phyloP scores from a whole-genome alignment of 192 early-diverging fungal species.

The Phlyctochytrium arcticum region DNA sequence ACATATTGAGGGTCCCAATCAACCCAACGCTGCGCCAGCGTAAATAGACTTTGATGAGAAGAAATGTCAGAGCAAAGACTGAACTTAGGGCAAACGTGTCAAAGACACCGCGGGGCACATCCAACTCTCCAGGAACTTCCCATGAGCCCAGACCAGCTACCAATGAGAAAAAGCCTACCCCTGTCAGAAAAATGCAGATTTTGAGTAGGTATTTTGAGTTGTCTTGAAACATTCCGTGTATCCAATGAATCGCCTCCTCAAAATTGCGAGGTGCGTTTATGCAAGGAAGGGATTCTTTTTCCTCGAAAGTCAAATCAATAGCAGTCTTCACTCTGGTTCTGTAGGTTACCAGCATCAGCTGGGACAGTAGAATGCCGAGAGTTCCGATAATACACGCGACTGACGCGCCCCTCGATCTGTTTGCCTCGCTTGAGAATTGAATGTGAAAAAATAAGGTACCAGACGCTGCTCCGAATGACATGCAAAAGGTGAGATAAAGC shows the following conservation, averaged over 20 bases:
- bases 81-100: conserved; percentile 1
- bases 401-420: no score
- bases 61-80: neutral
- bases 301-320: neutral
- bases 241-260: conserved; percentile 5
- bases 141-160: neutral
- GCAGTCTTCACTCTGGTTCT: no score
- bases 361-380: no score
- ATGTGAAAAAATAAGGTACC: no score
- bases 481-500: no score
- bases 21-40: neutral
- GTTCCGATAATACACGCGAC: no score
- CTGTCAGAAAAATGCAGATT: neutral
- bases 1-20: neutral
- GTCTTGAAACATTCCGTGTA: neutral
- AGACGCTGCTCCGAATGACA: no score
- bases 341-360: no score
- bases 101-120: neutral
- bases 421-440: no score
- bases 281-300: neutral
- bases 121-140: neutral
- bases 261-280: neutral
- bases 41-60: neutral
- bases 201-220: neutral
- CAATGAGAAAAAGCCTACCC: neutral